Percentiles rank a stretch among this genome's conserved stretches.
phyloP scores from a whole-genome alignment of 495 filamentous ascomycete genomes.

The Aspergillus indologenus region DNA sequence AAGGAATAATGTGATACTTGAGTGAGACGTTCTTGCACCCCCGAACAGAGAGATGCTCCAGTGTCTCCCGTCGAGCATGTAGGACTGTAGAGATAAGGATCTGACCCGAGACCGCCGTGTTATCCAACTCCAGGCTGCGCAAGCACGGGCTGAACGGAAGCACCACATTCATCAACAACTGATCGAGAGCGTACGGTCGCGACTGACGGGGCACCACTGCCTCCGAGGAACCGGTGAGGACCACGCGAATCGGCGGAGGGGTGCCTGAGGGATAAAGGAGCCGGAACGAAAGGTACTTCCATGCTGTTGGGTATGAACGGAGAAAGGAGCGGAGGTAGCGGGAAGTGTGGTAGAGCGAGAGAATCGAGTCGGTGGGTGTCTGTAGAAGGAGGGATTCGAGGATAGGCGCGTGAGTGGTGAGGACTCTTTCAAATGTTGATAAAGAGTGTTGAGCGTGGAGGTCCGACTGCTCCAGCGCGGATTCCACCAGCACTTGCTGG shows the following conservation, averaged over 20 bases:
- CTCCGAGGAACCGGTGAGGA: slow-evolving; percentile 35
- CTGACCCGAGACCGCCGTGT: slow-evolving; percentile 58
- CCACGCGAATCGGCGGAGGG: slow-evolving; percentile 30
- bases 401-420: slow-evolving; percentile 54
- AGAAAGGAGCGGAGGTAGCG: slow-evolving; percentile 53
- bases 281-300: slow-evolving; percentile 59
- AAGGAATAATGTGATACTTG: slow-evolving; percentile 63
- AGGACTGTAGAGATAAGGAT: slow-evolving; percentile 53
- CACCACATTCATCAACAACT: slow-evolving; percentile 53
- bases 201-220: slow-evolving; percentile 46
- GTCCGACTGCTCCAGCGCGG: slow-evolving; percentile 26
- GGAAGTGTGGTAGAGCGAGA: slow-evolving; percentile 58
- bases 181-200: slow-evolving; percentile 54
- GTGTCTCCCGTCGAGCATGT: slow-evolving; percentile 47
- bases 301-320: slow-evolving; percentile 56
- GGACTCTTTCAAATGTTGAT: slow-evolving; percentile 49
- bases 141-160: slow-evolving; percentile 54
- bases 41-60: slow-evolving; percentile 59
- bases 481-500: slow-evolving; percentile 29
- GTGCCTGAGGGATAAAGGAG: slow-evolving; percentile 47
- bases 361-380: slow-evolving; percentile 52
- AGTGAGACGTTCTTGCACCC: slow-evolving; percentile 65
- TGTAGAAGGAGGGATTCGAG: slow-evolving; percentile 58
- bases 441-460: slow-evolving; percentile 32
- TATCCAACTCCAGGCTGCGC: slow-evolving; percentile 56